These are phyloP conservation scores for Pseudogymnoascus sp. DNA, from an alignment of 2,329 filamentous ascomycete species.

Conservation along the genomic window DNA sequence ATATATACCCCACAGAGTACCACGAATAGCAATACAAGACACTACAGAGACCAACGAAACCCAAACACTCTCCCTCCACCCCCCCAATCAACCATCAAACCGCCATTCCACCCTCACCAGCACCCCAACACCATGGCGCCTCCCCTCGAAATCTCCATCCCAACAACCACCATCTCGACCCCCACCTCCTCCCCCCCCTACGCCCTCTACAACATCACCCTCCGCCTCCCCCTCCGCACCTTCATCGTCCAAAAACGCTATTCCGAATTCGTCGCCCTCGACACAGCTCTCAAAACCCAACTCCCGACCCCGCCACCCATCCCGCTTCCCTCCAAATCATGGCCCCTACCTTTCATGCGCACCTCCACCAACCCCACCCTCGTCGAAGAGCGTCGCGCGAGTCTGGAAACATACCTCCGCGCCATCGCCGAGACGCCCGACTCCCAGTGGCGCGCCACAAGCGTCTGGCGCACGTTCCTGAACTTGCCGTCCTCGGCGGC, in stretches of 20 bases:
- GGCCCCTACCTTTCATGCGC: conserved; percentile 51
- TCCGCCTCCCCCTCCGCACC: conserved; percentile 68
- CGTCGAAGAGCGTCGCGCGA: conserved; percentile 60
- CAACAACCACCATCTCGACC: conserved; percentile 51
- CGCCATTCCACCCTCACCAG: not conserved
- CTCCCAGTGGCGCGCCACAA: conserved; percentile 65
- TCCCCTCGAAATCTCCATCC: conserved; percentile 59
- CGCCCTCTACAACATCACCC: conserved; percentile 70
- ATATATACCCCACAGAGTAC: not conserved
- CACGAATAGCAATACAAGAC: not conserved
- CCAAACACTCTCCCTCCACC: not conserved
- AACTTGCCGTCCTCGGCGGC: conserved; percentile 49
- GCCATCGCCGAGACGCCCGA: conserved; percentile 67
- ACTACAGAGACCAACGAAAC: not conserved
- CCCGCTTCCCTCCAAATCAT: conserved; percentile 67
- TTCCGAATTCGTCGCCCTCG: conserved; percentile 65
- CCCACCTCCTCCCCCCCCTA: conserved; percentile 48
- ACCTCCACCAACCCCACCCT: conserved; percentile 62
- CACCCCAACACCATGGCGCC: conserved; percentile 44
- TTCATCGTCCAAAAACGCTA: conserved; percentile 75
- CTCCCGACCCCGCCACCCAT: conserved; percentile 57
- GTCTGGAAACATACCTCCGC: conserved; percentile 63
- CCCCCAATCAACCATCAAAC: not conserved
- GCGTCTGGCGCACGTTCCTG: conserved; percentile 65
- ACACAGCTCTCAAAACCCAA: conserved; percentile 51